Percentiles rank a stretch among this genome's conserved stretches.
Conservation (phyloP, 1,284 basidiomycete genomes). For the Ganoderma lingzhi region DNA sequence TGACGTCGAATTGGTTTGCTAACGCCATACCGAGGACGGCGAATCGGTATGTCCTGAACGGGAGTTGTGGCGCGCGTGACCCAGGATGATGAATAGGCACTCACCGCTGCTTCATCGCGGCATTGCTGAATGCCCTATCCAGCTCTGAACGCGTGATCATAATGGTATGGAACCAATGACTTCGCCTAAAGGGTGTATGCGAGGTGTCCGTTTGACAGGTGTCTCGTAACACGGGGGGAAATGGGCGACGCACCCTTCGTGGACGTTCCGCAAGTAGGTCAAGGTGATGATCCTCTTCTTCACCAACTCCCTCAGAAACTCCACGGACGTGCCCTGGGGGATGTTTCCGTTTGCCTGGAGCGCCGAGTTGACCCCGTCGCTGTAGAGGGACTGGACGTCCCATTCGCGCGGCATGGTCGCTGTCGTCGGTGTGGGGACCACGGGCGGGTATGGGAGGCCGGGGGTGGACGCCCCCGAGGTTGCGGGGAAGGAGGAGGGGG, state of each 20-base stretch:
- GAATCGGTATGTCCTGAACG: conserved; percentile 75
- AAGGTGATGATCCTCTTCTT: conserved; percentile 86
- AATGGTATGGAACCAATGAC: conserved; percentile 91
- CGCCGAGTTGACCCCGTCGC: conserved; percentile 37
- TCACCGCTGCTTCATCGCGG: conserved; percentile 80
- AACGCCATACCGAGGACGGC: conserved; percentile 87
- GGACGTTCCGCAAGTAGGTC: conserved; percentile 83
- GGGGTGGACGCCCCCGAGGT: conserved; percentile 34
- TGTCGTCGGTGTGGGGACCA: conserved; percentile 45
- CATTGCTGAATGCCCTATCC: conserved; percentile 76
- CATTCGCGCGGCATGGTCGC: conserved; percentile 63
- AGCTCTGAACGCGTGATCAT: conserved; percentile 78
- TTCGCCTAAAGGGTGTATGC: conserved; percentile 54
- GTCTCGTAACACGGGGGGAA: neutral
- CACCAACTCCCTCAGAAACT: conserved; percentile 78
- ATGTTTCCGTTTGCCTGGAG: conserved; percentile 44
- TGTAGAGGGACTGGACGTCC: conserved; percentile 62
- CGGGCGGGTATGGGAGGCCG: conserved; percentile 35
- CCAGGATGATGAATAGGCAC: conserved; percentile 32
- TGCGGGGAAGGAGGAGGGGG: conserved; percentile 33
- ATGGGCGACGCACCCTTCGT: conserved; percentile 73
- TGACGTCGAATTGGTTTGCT: conserved; percentile 80
- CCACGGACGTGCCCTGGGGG: conserved; percentile 72
- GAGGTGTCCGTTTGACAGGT: conserved; percentile 14
- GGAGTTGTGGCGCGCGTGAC: conserved; percentile 11